Evolutionary conservation across 768 basidiomycete species (phyloP), one percentile per base, ranked within the genome.

Genomic region (Paxillus rubicundulus): DNA sequence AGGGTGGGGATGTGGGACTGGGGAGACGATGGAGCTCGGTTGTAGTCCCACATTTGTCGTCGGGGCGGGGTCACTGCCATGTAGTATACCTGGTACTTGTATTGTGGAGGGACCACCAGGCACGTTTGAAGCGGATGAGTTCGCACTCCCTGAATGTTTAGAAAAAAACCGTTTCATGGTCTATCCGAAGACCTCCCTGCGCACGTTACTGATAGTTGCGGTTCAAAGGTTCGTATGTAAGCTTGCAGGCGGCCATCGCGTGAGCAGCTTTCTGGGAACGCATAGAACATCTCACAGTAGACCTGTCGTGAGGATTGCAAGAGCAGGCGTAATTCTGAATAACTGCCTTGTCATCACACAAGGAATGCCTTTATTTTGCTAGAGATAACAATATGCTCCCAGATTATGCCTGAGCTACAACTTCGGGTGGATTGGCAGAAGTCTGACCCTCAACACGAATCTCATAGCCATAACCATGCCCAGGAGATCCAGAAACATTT

Each of bases 381-480:
- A 54, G 44, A 56, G 37, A 54, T 61, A 63, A 58, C 24, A 63
- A 61, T 52, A 59, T 28, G 27, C 37, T 45, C 43, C 17, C 33
- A 8, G 18, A 33, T 62, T 50, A 73, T 48, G 61, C 60, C 45
- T 59, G 61, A 27, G 58, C 70, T 39, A 67, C 56, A 39, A 69
- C 64, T 43, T 58, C 66, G 48, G 79, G 77, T 24, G 77, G 71
- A 50, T 85, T 75, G 20, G 80, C 72, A 38, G 86, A 81, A 51
- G 67, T 78, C 39, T 72, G 78, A 18, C 81, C 82, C 54, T 77
- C 77, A 28, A 81, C 78, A 43, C 91, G 88, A 52, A 86, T 59
- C 49, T 86, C 85, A 61, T 93, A 93, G 18, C 89, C 92, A 70
- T 92, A 93, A 28, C 87, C 87, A 61, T 75, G 75, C n/a, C 75